A percentile compares a stretch with the other conserved stretches of the same genome.
phyloP scores from a whole-genome alignment of 164 flowering plant genomes.

The Vitis riparia region DNA sequence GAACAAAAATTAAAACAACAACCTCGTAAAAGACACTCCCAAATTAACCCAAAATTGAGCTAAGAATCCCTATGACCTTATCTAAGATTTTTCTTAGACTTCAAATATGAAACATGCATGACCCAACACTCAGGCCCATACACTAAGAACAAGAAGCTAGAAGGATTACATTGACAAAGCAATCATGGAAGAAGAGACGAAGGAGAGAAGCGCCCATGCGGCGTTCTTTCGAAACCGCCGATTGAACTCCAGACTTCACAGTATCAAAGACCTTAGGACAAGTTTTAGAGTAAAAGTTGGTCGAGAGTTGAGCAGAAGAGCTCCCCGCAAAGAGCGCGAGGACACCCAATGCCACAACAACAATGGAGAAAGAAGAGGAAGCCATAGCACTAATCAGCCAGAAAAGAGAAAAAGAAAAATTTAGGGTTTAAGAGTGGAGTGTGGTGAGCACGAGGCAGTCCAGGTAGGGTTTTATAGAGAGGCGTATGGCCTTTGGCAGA shows the following conservation, averaged over 20 bases:
- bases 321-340: slow-evolving; percentile 12
- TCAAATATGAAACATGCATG: too few relatives aligned
- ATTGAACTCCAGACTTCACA: slow-evolving; percentile 26
- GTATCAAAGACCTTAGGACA: slow-evolving; percentile 32
- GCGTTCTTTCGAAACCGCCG: slow-evolving; percentile 33
- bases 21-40: too few relatives aligned
- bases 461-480: background rate
- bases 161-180: slow-evolving; percentile 42
- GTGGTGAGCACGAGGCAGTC: too few relatives aligned
- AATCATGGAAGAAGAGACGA: slow-evolving; percentile 52
- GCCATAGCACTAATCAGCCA: background rate
- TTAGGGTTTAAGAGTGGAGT: background rate
- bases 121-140: background rate
- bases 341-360: background rate
- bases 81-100: too few relatives aligned
- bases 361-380: slow-evolving; percentile 21
- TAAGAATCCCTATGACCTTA: too few relatives aligned
- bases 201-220: slow-evolving; percentile 54
- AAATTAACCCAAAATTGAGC: too few relatives aligned
- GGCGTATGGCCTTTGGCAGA: background rate
- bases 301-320: slow-evolving; percentile 16
- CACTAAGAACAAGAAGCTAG: background rate
- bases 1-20: too few relatives aligned
- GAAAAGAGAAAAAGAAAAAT: background rate
- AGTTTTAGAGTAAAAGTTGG: slow-evolving; percentile 15